Evolutionary conservation across 345 rosid species (phyloP).

Genomic region (Citrus cavaleriei): DNA sequence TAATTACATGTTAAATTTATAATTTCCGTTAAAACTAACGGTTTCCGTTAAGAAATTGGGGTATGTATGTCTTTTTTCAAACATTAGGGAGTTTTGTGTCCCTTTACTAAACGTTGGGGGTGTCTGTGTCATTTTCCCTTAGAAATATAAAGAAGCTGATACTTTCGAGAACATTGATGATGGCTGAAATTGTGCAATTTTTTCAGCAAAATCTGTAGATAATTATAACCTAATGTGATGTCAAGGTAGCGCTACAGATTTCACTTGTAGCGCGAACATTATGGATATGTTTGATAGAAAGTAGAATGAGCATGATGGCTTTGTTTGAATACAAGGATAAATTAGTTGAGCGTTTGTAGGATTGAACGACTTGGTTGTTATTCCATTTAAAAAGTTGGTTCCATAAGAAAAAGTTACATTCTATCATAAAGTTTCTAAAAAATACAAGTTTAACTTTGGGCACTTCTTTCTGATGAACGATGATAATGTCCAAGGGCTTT

Average conservation of each 20-base stretch:
- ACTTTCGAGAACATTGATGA: no score
- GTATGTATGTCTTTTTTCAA: no score
- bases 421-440: no score
- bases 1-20: no score
- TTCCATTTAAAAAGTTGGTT: conserved; percentile 7
- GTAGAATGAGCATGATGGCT: not conserved
- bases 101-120: no score
- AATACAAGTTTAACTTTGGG: no score
- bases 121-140: no score
- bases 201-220: not conserved
- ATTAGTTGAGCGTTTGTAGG: not conserved
- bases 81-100: no score
- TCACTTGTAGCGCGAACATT: not conserved
- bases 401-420: not conserved
- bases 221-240: not conserved
- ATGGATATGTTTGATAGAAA: not conserved
- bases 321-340: not conserved
- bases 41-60: no score
- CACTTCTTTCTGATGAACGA: not conserved
- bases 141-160: not conserved
- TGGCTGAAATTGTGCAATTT: not conserved
- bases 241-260: not conserved
- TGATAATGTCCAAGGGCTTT: not conserved
- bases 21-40: no score
- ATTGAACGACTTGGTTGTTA: not conserved